These are phyloP conservation scores for Volvox africanus DNA, from an alignment of 139 green algal genomes.

Conservation along the genomic window DNA sequence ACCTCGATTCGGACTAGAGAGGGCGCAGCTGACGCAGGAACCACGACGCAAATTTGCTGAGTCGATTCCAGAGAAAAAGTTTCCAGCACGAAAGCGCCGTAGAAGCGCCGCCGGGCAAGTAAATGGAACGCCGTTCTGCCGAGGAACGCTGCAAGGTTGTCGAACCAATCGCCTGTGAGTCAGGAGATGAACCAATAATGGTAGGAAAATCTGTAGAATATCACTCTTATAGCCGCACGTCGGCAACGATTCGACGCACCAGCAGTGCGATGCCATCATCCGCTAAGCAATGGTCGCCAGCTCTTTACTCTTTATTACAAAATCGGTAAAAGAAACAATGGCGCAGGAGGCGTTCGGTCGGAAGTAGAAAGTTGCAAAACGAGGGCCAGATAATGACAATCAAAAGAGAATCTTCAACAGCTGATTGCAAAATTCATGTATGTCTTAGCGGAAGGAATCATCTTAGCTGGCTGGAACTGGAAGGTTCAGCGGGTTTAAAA, in stretches of 20 bases:
- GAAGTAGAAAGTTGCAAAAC: no score
- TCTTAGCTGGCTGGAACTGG: no score
- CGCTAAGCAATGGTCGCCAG: neutral
- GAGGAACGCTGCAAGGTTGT: neutral
- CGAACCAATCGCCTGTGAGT: neutral
- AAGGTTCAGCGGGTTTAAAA: no score
- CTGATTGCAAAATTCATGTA: no score
- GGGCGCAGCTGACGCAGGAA: neutral
- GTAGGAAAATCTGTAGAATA: no score
- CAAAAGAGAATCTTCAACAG: no score
- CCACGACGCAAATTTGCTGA: neutral
- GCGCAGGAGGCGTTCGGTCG: no score
- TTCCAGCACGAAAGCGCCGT: neutral
- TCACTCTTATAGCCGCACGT: neutral
- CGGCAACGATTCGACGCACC: constrained; percentile 5
- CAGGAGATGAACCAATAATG: neutral
- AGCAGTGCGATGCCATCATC: constrained; percentile 5
- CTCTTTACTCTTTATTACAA: no score
- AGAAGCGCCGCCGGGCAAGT: neutral
- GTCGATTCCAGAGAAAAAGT: neutral
- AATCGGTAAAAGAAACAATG: no score
- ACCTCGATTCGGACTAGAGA: constrained; percentile 27
- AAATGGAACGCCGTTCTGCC: neutral
- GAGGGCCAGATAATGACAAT: no score
- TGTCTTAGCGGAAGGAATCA: no score